phyloP scores from a whole-genome alignment of 2,329 filamentous ascomycete genomes.

The Leptographium radiaticola region DNA sequence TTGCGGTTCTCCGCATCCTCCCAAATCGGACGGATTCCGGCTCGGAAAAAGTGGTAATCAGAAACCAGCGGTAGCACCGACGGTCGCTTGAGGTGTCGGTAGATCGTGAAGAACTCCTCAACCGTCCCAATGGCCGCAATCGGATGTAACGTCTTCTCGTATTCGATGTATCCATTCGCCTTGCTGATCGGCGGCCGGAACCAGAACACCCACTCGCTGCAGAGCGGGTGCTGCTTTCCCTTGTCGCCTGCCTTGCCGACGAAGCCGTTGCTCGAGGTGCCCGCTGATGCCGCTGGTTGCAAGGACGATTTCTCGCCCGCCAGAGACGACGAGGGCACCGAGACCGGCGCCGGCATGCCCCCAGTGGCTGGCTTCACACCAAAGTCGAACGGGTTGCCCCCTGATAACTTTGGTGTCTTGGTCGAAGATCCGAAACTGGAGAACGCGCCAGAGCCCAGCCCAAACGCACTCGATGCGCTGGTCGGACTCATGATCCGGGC shows the following conservation, averaged over 20 bases:
- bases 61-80: constrained; percentile 82
- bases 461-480: constrained; percentile 77
- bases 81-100: constrained; percentile 78
- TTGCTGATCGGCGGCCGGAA: constrained; percentile 94
- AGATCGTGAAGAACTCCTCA: constrained; percentile 86
- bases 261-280: not conserved
- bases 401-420: constrained; percentile 75
- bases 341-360: constrained; percentile 14
- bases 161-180: constrained; percentile 75
- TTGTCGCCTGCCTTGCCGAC: constrained; percentile 11
- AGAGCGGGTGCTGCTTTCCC: constrained; percentile 44
- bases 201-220: constrained; percentile 91
- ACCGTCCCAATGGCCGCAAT: constrained; percentile 70
- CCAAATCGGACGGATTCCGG: constrained; percentile 93
- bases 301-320: constrained; percentile 50
- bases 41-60: constrained; percentile 97
- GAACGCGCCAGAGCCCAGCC: constrained; percentile 87
- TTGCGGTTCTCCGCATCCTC: constrained; percentile 95
- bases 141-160: constrained; percentile 89
- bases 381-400: constrained; percentile 64
- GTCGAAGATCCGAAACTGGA: constrained; percentile 78
- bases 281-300: constrained; percentile 23
- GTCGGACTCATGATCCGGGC: constrained; percentile 60
- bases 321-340: constrained; percentile 16
- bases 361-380: constrained; percentile 37